A percentile compares a stretch with the other conserved stretches of the same genome.
These are phyloP conservation scores for Trametes villosa DNA, from an alignment of 768 basidiomycete genomes.

Conservation along the genomic window DNA sequence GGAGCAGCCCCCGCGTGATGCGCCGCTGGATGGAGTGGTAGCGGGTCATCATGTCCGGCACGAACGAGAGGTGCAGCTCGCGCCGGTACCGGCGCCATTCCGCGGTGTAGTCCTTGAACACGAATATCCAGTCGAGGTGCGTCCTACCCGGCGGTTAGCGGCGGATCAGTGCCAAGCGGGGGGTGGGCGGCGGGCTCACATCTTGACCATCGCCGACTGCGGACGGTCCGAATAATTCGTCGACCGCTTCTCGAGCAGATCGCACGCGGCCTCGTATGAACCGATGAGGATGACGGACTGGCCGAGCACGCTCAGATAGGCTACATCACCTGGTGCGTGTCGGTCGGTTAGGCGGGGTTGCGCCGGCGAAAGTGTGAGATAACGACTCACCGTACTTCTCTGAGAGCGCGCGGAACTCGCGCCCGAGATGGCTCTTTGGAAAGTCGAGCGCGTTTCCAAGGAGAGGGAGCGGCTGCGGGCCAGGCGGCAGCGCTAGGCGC, in stretches of 20 bases:
- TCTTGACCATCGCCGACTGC: constrained; percentile 67
- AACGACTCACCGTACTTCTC: constrained; percentile 20
- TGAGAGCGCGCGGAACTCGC: constrained; percentile 19
- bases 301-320: constrained; percentile 67
- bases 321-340: constrained; percentile 56
- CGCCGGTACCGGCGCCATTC: constrained; percentile 19
- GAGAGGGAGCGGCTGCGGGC: constrained; percentile 28
- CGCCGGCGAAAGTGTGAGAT: not conserved
- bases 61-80: constrained; percentile 14
- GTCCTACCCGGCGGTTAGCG: constrained; percentile 40
- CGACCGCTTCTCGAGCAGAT: constrained; percentile 72
- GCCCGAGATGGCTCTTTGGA: constrained; percentile 17
- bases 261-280: constrained; percentile 57
- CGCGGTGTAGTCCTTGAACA: constrained; percentile 14
- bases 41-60: constrained; percentile 21
- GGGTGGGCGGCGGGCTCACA: constrained; percentile 48
- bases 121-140: constrained; percentile 20
- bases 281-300: constrained; percentile 72
- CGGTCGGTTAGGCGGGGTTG: not conserved
- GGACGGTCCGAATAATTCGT: constrained; percentile 78
- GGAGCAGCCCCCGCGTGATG: constrained; percentile 4
- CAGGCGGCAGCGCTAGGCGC: constrained; percentile 24
- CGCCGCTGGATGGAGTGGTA: constrained; percentile 7
- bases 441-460: constrained; percentile 30
- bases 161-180: not conserved